Conservation (phyloP, 106 monocot species). For the Dendrobium catenatum region DNA sequence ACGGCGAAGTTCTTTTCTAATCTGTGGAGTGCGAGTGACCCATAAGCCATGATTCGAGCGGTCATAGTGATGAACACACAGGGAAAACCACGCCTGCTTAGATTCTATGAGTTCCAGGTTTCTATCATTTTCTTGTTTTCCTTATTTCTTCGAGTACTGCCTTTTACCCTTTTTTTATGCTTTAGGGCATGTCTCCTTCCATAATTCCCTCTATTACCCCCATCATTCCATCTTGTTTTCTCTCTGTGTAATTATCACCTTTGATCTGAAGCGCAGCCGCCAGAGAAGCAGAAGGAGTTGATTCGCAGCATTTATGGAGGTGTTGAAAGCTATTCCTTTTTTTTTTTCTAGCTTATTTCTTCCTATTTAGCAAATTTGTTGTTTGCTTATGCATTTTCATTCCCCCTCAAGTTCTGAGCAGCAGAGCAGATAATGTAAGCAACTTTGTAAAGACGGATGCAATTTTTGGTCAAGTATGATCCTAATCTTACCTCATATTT, state of each 20-base stretch:
- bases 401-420: slow-evolving; percentile 39
- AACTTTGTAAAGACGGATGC: slow-evolving; percentile 62
- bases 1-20: neutral
- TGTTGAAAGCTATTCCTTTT: neutral
- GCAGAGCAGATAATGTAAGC: slow-evolving; percentile 71
- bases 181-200: neutral
- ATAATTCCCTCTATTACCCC: neutral
- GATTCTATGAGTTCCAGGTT: slow-evolving; percentile 84
- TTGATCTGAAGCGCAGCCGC: slow-evolving; percentile 18
- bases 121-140: neutral
- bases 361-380: neutral
- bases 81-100: slow-evolving; percentile 78
- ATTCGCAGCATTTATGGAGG: slow-evolving; percentile 44
- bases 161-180: neutral
- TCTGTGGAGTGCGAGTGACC: neutral
- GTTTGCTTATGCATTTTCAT: slow-evolving; percentile 1
- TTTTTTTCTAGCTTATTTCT: neutral
- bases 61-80: slow-evolving; percentile 88
- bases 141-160: neutral
- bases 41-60: slow-evolving; percentile 59
- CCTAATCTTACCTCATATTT: no score
- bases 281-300: slow-evolving; percentile 52
- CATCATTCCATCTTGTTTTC: neutral
- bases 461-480: slow-evolving; percentile 71
- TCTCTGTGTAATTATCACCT: neutral